A percentile compares a stretch with the other conserved stretches of the same genome.
phyloP scores from a whole-genome alignment of 352 stramenopile species.

The Phytophthora pini region DNA sequence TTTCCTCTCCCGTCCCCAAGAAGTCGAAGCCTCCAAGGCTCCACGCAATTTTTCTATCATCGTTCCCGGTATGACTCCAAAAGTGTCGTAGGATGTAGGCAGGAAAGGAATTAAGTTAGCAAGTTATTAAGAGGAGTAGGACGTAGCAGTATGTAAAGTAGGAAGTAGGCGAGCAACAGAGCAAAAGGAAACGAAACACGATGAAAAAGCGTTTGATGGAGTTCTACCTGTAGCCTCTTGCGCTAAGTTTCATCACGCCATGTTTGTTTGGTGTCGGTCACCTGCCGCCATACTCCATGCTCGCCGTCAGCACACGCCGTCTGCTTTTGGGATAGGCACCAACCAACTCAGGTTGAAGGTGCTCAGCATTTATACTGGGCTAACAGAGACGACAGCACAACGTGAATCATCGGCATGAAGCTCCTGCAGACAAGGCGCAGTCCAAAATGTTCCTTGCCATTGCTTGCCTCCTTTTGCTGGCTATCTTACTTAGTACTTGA shows the following conservation, averaged over 20 bases:
- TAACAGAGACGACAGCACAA: conserved; percentile 3
- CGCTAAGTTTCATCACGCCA: too few species aligned
- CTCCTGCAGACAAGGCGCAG: conserved; percentile 8
- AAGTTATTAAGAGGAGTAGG: conserved; percentile 43
- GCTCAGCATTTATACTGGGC: background rate
- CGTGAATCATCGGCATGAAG: background rate
- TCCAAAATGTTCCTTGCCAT: conserved; percentile 19
- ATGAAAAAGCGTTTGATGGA: conserved; percentile 23
- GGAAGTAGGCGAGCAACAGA: conserved; percentile 32
- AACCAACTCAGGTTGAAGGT: conserved; percentile 3
- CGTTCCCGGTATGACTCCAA: conserved; percentile 31
- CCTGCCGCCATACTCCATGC: conserved; percentile 1
- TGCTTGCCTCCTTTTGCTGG: background rate
- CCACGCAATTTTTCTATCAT: conserved; percentile 32
- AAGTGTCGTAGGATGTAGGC: conserved; percentile 43
- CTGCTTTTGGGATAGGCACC: conserved; percentile 16
- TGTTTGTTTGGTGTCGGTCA: background rate
- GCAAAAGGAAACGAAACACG: conserved; percentile 29
- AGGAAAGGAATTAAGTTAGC: conserved; percentile 40
- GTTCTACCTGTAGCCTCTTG: background rate
- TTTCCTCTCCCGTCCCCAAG: conserved; percentile 12
- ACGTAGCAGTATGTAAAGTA: conserved; percentile 49
- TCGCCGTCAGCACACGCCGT: conserved; percentile 2
- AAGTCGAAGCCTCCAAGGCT: conserved; percentile 10
- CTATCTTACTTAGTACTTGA: conserved; percentile 67